Conservation (phyloP, 2,329 filamentous ascomycete genomes). For the Fusarium sp. region DNA sequence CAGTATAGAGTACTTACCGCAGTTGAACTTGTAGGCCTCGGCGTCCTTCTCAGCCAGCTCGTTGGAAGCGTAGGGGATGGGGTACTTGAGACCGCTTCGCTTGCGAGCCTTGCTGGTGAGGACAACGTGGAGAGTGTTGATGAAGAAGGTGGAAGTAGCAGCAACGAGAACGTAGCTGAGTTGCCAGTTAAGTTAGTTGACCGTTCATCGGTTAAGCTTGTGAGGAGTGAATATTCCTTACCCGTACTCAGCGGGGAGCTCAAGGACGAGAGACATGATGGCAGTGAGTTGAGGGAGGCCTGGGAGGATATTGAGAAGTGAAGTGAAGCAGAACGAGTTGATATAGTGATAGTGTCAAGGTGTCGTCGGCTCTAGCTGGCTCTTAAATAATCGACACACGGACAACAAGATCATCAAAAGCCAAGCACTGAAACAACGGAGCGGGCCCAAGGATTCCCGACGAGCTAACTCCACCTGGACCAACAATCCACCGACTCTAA, state of each 20-base stretch:
- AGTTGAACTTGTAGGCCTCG: conserved; percentile 71
- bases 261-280: conserved; percentile 59
- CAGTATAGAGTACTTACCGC: conserved; percentile 56
- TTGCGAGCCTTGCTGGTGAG: conserved; percentile 64
- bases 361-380: conserved; percentile 6
- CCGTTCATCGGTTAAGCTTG: neutral
- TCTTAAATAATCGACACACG: conserved; percentile 27
- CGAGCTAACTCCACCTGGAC: conserved; percentile 27
- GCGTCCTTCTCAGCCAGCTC: conserved; percentile 67
- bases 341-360: conserved; percentile 6
- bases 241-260: conserved; percentile 64
- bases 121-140: conserved; percentile 65
- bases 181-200: conserved; percentile 6
- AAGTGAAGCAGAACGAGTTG: neutral
- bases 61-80: conserved; percentile 66
- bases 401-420: neutral
- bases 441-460: conserved; percentile 21
- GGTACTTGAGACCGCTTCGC: conserved; percentile 66
- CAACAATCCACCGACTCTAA: conserved; percentile 12
- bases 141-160: conserved; percentile 67
- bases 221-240: conserved; percentile 48
- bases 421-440: conserved; percentile 26
- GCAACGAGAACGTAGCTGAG: conserved; percentile 71
- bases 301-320: neutral
- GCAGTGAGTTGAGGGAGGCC: conserved; percentile 5